Percentiles rank a stretch among this genome's conserved stretches.
Conservation (phyloP, 495 filamentous ascomycete species). For the Neurospora sp. region DNA sequence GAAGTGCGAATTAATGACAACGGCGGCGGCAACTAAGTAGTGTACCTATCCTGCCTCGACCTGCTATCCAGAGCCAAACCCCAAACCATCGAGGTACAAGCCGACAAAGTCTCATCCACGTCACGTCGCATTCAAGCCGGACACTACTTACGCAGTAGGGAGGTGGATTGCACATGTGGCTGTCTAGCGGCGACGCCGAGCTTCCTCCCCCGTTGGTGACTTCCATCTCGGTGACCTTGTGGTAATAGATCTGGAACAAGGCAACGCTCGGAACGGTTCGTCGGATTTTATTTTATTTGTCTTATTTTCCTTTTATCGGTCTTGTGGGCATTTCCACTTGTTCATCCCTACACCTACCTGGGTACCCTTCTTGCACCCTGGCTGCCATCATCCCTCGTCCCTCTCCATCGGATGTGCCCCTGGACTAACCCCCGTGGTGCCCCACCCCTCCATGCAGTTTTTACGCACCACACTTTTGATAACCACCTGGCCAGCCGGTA, state of each 20-base stretch:
- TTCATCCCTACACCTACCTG: not conserved
- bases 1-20: not conserved
- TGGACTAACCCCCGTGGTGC: not conserved
- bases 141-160: not conserved
- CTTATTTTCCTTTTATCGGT: not conserved
- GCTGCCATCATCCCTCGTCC: not conserved
- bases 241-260: not conserved
- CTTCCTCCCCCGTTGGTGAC: not conserved
- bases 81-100: not conserved
- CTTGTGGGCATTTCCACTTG: not conserved
- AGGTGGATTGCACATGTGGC: not conserved
- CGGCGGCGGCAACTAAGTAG: not conserved
- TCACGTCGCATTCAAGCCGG: not conserved
- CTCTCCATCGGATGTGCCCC: not conserved
- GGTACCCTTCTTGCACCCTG: not conserved
- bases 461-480: not conserved
- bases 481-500: not conserved
- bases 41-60: not conserved
- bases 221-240: not conserved
- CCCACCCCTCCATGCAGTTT: not conserved
- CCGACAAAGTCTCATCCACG: not conserved
- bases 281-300: not conserved
- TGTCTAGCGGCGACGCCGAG: not conserved
- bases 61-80: not conserved
- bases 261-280: not conserved